Base-by-base conservation (phyloP, 257 asterid genomes). In the Penstemon davidsonii region DNA sequence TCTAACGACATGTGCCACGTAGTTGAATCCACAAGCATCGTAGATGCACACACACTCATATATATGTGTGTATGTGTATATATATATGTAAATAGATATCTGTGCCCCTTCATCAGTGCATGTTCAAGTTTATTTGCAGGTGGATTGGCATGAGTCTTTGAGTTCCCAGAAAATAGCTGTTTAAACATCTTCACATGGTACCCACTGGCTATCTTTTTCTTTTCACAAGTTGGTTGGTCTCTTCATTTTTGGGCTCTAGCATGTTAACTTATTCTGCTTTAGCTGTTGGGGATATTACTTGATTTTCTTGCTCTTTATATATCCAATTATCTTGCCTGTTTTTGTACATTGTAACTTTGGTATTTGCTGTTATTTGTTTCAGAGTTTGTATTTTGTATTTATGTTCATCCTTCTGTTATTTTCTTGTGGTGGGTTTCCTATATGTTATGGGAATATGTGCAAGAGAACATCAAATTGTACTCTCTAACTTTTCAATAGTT, bases 221-320 rank as follows among this genome's bases (percentile, higher is more conserved):
- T 42, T 25, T 59, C 73, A 69, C 55, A 5, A 63, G 61, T 62
- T 68, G n/a, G 57, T 41, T 38, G 15, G 70, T 51, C 40, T 63
- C 51, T 44, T 53, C 2, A 15, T 71, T 44, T 25, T 25, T 25
- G 33, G 33, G 33, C 33, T 25, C 2, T 25, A 25, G 33, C 33
- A 1, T 25, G 33, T 25, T 25, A 25, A 25, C 33, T 25, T 25
- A 25, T 38, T 67, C 53, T 53, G 25, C 56, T 64, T 39, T 43
- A 42, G 55, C 71, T 65, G 41, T 59, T 38, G 49, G 37, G 58
- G 46, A 44, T 56, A 18, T 52, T 25, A 44, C 39, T 25, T 15
- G 59, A 67, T 74, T 54, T 44, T 8, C 66, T 68, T 62, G 61
- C 52, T 15, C 18, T 15, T 15, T 15, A 15, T 15, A 15, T 15